These are phyloP conservation scores for Rostrohypoxylon terebratum DNA, from an alignment of 495 filamentous ascomycete genomes.

Conservation along the genomic window DNA sequence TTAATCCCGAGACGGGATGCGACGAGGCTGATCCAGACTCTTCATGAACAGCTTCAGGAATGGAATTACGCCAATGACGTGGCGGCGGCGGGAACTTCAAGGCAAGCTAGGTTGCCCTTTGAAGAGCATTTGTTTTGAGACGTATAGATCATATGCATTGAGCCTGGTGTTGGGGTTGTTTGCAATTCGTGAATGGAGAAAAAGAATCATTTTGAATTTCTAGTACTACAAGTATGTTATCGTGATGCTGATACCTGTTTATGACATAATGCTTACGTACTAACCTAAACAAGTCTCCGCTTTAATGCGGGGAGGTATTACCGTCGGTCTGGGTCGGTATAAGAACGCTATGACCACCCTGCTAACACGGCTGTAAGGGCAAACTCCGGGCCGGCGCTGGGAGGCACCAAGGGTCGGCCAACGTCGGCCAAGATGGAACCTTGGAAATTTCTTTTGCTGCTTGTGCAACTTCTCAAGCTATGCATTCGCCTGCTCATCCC, in stretches of 20 bases:
- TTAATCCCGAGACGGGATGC: constrained; percentile 39
- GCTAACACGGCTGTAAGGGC: not conserved
- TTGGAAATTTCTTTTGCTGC: constrained; percentile 25
- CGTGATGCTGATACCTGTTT: not conserved
- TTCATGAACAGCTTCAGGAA: constrained; percentile 33
- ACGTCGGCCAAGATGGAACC: constrained; percentile 18
- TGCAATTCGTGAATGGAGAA: not conserved
- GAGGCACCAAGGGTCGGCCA: not conserved
- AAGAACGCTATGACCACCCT: constrained; percentile 41
- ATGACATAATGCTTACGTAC: not conserved
- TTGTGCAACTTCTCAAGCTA: constrained; percentile 33
- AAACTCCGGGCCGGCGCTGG: constrained; percentile 20
- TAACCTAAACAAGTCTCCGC: not conserved
- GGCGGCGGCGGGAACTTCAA: constrained; percentile 19
- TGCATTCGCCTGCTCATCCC: constrained; percentile 47
- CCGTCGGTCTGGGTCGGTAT: not conserved
- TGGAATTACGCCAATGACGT: constrained; percentile 50
- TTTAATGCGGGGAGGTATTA: not conserved
- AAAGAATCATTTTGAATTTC: not conserved
- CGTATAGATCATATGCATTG: constrained; percentile 14
- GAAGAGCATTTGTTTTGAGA: constrained; percentile 43
- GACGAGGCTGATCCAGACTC: constrained; percentile 37
- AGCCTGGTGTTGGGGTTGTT: constrained; percentile 40
- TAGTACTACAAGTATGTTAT: not conserved
- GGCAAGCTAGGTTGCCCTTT: constrained; percentile 16